Evolutionary conservation across 345 rosid species (phyloP), one percentile per base, ranked within the genome.

Genomic region (Syzygium aqueum): DNA sequence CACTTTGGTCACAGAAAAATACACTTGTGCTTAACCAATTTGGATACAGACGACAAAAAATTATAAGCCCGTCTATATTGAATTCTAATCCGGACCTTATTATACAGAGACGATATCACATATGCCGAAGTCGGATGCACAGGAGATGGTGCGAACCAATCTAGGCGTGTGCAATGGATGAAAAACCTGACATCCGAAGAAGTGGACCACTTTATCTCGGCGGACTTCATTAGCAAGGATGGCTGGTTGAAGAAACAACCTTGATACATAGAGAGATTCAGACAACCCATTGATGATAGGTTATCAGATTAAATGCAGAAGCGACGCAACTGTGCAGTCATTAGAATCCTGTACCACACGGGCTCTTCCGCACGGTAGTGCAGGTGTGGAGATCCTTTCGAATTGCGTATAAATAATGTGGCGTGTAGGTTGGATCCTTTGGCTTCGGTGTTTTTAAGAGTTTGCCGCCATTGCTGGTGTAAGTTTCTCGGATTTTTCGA

Each of bases 131-230:
- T 11, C n/a, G 40, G 25, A 5, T 87, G 91, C 85, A 53, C 1
- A 2, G 92, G 94, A 56, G 73, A 84, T 0, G 93, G 93, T 11
- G 84, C 93, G 3, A 15, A 86, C 52, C 90, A 67, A 14, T 85
- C 89, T 16, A 9, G 52, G 37, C 89, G 91, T 5, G 91, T 91
- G 83, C 30, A 53, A 0, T 91, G 94, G 92, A 40, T 54, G 84
- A 92, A 86, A 85, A 23, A 73, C n/a, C 88, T 87, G 7, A 0
- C 61, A 10, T 13, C 33, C 37, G 11, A 11, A 13, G 53, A 90
- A n/a, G 22, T 88, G 84, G 21, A 2, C 1, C 86, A 88, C 51
- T 6, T 54, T 15, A 11, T 56, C 49, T 12, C 46, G 5, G 25
- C 46, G 27, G 46, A 59, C 13, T 88, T 83, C 87, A 50, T 90